Percentiles rank a stretch among this genome's conserved stretches.
These are phyloP conservation scores for Escovopsis sp. DNA, from an alignment of 2,329 filamentous ascomycete genomes.

Conservation along the genomic window DNA sequence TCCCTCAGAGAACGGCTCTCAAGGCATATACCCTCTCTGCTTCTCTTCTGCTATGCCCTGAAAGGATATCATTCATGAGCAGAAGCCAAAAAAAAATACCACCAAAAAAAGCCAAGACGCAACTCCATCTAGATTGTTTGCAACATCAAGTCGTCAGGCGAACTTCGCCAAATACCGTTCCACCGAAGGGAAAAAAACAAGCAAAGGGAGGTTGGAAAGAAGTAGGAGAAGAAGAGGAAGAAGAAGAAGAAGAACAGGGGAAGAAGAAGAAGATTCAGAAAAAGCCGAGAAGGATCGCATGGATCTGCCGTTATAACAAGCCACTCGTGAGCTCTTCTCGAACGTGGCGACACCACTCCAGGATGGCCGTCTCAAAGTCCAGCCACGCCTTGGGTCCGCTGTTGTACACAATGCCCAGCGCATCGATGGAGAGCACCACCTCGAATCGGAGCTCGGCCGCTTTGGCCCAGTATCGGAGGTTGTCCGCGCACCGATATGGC, in stretches of 20 bases:
- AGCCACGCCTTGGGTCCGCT: constrained; percentile 56
- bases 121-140: constrained; percentile 4
- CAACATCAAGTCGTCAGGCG: constrained; percentile 5
- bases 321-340: constrained; percentile 72
- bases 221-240: no score
- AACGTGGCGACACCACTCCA: constrained; percentile 70
- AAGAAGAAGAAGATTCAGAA: no score
- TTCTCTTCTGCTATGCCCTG: not conserved
- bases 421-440: constrained; percentile 66
- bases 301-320: constrained; percentile 14
- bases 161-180: no score
- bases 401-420: constrained; percentile 72
- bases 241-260: no score
- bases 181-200: no score
- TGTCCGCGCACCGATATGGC: constrained; percentile 86
- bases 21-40: not conserved
- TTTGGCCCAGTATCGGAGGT: constrained; percentile 91
- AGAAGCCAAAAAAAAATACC: no score
- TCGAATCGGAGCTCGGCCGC: constrained; percentile 92
- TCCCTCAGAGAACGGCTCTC: not conserved
- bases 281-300: not conserved
- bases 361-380: constrained; percentile 68
- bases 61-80: not conserved
- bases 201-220: no score
- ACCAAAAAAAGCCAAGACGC: not conserved